Evolutionary conservation across 2,329 filamentous ascomycete genomes (phyloP).

Genomic region (Fusarium protoensiforme): DNA sequence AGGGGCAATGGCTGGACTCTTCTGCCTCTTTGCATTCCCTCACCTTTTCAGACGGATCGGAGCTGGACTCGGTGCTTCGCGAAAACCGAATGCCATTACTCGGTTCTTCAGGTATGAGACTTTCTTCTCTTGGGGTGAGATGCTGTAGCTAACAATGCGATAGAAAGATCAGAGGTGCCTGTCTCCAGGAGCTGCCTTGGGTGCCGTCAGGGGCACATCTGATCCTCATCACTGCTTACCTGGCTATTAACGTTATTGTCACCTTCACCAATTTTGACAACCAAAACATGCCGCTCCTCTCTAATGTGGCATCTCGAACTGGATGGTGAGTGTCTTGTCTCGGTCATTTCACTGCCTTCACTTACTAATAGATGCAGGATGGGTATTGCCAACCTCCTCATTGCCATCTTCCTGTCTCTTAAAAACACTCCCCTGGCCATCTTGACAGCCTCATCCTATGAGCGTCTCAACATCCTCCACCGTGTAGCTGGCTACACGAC

Average conservation of each 20-base stretch:
- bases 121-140: not conserved
- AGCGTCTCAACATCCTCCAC: constrained; percentile 68
- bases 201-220: constrained; percentile 50
- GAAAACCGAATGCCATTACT: constrained; percentile 13
- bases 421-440: constrained; percentile 69
- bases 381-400: constrained; percentile 57
- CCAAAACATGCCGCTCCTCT: constrained; percentile 41
- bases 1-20: constrained; percentile 25
- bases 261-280: constrained; percentile 50
- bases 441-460: constrained; percentile 66
- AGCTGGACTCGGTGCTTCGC: constrained; percentile 14
- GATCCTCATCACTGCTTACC: constrained; percentile 43
- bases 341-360: no score
- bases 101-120: constrained; percentile 30
- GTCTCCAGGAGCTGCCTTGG: constrained; percentile 40
- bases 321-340: constrained; percentile 49
- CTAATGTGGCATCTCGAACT: constrained; percentile 52
- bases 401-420: constrained; percentile 65
- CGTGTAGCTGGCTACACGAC: constrained; percentile 63
- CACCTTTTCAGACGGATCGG: constrained; percentile 26
- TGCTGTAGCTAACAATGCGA: constrained; percentile 4
- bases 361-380: constrained; percentile 45
- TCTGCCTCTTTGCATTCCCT: constrained; percentile 15
- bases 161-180: constrained; percentile 44
- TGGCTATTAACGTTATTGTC: constrained; percentile 48